Conservation (phyloP, 1,284 basidiomycete species). For the Puccinia horiana region DNA sequence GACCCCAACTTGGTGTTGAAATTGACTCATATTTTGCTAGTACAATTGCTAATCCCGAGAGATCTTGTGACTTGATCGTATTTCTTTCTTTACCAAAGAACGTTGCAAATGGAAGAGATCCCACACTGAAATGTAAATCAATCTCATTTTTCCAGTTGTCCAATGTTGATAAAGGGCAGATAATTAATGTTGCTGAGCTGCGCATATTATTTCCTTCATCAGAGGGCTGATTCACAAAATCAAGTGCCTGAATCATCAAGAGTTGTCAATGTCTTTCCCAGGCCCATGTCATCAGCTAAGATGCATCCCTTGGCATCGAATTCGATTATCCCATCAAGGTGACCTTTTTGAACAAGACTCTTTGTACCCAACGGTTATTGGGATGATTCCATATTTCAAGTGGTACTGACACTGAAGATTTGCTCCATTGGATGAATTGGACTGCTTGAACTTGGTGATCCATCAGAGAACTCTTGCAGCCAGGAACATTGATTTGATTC, state of each 20-base stretch:
- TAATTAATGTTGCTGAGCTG: not conserved
- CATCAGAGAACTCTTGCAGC: not conserved
- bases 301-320: not conserved
- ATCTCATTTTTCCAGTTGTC: slow-evolving; percentile 15
- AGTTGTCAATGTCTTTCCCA: slow-evolving; percentile 9
- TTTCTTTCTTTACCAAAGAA: not conserved
- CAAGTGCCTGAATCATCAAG: not conserved
- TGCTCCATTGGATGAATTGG: not conserved
- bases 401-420: not conserved
- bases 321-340: not conserved
- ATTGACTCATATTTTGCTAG: not conserved
- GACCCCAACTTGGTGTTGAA: not conserved
- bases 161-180: not conserved
- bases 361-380: not conserved
- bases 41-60: not conserved
- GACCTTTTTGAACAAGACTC: not conserved
- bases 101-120: not conserved
- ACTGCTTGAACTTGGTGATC: not conserved
- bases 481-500: not conserved
- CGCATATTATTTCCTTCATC: not conserved
- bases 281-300: not conserved
- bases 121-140: not conserved
- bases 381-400: not conserved
- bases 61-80: not conserved
- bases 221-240: not conserved